Conservation (phyloP, 805 yeast species). For the Diddensiella transvaalensis region DNA sequence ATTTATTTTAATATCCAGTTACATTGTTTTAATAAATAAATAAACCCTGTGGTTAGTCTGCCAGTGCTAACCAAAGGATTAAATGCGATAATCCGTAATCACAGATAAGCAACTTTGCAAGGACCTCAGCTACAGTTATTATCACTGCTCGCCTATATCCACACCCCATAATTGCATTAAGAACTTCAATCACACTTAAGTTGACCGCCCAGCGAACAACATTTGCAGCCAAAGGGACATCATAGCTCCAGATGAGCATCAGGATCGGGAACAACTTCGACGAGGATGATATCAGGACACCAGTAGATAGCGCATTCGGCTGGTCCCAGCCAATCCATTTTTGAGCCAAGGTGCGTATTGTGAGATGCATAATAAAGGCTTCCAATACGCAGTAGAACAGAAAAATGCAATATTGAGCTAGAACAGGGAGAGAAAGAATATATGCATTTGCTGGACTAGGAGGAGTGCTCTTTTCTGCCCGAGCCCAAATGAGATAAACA, state of each 20-base stretch:
- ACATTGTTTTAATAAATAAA: not conserved
- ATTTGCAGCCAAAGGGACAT: slow-evolving; percentile 61
- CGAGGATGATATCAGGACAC: slow-evolving; percentile 71
- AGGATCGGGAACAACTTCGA: slow-evolving; percentile 84
- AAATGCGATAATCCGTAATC: slow-evolving; percentile 7
- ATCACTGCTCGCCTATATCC: slow-evolving; percentile 32
- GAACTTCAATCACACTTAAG: slow-evolving; percentile 63
- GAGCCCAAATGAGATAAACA: slow-evolving; percentile 89
- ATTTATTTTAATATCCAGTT: not conserved
- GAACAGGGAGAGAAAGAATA: slow-evolving; percentile 31
- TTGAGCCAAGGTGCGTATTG: slow-evolving; percentile 37
- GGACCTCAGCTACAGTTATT: slow-evolving; percentile 28
- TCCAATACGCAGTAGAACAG: slow-evolving; percentile 35
- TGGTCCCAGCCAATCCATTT: slow-evolving; percentile 36
- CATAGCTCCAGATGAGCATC: slow-evolving; percentile 97
- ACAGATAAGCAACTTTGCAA: slow-evolving; percentile 13
- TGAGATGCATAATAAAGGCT: slow-evolving; percentile 32
- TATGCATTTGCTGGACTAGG: slow-evolving; percentile 15
- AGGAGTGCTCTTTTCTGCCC: slow-evolving; percentile 60
- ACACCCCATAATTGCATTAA: slow-evolving; percentile 42
- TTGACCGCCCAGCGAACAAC: slow-evolving; percentile 59
- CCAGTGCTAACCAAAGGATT: not conserved
- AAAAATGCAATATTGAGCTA: slow-evolving; percentile 38
- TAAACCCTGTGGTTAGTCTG: not conserved
- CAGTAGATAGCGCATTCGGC: slow-evolving; percentile 52